phyloP scores from a whole-genome alignment of 768 basidiomycete species.

The Lentinus brumalis region DNA sequence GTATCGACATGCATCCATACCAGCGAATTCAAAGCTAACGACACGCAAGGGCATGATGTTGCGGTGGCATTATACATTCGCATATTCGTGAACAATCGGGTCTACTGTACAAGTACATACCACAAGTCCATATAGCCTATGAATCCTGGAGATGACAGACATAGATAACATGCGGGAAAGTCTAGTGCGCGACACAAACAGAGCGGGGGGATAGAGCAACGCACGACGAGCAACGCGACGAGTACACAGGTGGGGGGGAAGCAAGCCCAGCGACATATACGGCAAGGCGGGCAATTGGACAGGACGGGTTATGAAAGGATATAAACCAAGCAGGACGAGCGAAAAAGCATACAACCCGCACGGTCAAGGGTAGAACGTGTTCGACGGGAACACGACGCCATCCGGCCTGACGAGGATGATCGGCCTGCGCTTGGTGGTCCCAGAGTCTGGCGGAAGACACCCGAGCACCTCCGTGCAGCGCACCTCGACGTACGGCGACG shows the following conservation, averaged over 20 bases:
- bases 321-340: background rate
- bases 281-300: background rate
- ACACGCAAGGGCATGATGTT: background rate
- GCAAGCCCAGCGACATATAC: background rate
- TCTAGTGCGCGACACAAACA: conserved; percentile 21
- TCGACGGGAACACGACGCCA: conserved; percentile 87
- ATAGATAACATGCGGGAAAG: conserved; percentile 19
- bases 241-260: background rate
- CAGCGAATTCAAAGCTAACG: too few relatives aligned
- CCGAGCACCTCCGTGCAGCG: conserved; percentile 85
- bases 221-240: conserved; percentile 7
- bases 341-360: conserved; percentile 13
- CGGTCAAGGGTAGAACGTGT: conserved; percentile 74
- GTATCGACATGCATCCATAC: too few relatives aligned
- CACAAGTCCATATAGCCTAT: conserved; percentile 9
- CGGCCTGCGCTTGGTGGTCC: conserved; percentile 68
- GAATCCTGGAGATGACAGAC: conserved; percentile 8
- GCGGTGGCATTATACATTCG: conserved; percentile 7
- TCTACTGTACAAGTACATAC: conserved; percentile 26
- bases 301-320: background rate
- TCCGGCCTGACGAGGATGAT: conserved; percentile 83
- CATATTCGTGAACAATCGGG: background rate
- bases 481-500: conserved; percentile 85
- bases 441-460: conserved; percentile 75
- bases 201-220: conserved; percentile 6